Percentiles rank a stretch among this genome's conserved stretches.
Evolutionary conservation across 1,284 basidiomycete genomes (phyloP).

Genomic region (Trametes pubescens): DNA sequence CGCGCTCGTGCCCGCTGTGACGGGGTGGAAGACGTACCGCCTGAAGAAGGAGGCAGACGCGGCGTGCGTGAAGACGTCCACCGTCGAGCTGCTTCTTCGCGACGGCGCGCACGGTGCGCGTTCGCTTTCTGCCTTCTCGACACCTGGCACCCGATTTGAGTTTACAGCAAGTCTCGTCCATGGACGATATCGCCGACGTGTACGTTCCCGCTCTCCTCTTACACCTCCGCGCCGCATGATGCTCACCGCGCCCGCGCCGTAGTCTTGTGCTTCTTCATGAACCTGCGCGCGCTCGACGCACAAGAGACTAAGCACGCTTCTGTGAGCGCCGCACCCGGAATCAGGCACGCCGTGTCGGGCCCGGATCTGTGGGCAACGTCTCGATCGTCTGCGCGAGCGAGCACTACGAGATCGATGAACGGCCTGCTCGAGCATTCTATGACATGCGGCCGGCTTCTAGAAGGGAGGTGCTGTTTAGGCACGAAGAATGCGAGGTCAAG

Average conservation of each 20-base stretch:
- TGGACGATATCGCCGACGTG: constrained; percentile 9
- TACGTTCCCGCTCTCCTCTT: background rate
- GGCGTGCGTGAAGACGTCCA: constrained; percentile 5
- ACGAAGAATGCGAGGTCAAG: background rate
- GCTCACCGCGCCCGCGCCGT: background rate
- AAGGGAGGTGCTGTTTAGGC: too few species aligned
- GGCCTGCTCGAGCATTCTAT: constrained; percentile 5
- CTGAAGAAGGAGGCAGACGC: constrained; percentile 17
- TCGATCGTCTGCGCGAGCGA: constrained; percentile 8
- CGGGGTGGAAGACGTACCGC: constrained; percentile 20
- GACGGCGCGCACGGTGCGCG: constrained; percentile 11
- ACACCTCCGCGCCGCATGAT: background rate
- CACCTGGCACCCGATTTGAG: too few species aligned
- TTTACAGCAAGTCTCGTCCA: constrained; percentile 4
- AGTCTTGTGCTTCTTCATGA: constrained; percentile 21
- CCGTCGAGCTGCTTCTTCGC: constrained; percentile 12
- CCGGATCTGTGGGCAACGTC: background rate
- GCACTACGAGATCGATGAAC: background rate
- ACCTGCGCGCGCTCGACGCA: constrained; percentile 15
- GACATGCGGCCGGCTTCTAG: too few species aligned
- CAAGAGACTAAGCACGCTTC: background rate
- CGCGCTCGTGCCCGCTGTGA: constrained; percentile 9
- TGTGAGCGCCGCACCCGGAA: background rate
- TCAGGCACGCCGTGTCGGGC: background rate
- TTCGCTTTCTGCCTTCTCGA: background rate